Percentiles rank a stretch among this genome's conserved stretches.
Evolutionary conservation across 2,329 filamentous ascomycete species (phyloP).

Genomic region (Fusarium continuum): DNA sequence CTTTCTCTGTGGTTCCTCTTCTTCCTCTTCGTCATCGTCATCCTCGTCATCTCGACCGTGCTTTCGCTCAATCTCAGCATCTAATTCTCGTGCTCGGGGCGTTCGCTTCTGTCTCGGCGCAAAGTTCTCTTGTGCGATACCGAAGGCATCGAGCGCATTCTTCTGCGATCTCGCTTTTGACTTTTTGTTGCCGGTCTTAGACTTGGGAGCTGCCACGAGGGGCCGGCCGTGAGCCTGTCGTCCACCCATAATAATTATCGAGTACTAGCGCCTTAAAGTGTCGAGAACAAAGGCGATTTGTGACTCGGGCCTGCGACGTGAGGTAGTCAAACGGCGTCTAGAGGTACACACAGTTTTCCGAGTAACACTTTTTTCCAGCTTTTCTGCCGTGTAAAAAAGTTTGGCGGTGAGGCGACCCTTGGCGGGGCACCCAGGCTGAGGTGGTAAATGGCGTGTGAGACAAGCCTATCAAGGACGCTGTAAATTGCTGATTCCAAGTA

Average conservation of each 20-base stretch:
- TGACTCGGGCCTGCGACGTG: constrained; percentile 29
- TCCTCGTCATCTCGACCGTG: constrained; percentile 56
- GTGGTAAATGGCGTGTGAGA: constrained; percentile 13
- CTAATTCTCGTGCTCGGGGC: constrained; percentile 61
- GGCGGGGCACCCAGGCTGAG: constrained; percentile 41
- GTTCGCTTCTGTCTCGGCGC: constrained; percentile 58
- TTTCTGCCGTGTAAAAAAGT: constrained; percentile 43
- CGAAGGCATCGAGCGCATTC: constrained; percentile 66
- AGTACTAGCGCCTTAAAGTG: neutral
- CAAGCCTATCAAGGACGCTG: constrained; percentile 47
- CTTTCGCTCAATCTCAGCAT: constrained; percentile 57
- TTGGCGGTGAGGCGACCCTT: constrained; percentile 40
- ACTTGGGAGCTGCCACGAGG: constrained; percentile 53
- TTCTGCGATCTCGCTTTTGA: constrained; percentile 60
- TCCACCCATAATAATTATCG: constrained; percentile 59
- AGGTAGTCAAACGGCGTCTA: neutral
- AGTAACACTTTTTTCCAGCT: constrained; percentile 37
- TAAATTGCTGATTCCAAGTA: constrained; percentile 34
- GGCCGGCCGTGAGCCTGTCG: constrained; percentile 67
- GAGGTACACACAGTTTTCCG: neutral
- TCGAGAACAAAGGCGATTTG: constrained; percentile 14
- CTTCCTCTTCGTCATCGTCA: constrained; percentile 61
- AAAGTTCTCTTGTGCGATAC: constrained; percentile 64
- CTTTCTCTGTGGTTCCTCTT: constrained; percentile 53
- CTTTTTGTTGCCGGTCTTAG: constrained; percentile 48